These are phyloP conservation scores for Creolimax fragrantissima DNA, from an alignment of 78 protist species.

Conservation along the genomic window DNA sequence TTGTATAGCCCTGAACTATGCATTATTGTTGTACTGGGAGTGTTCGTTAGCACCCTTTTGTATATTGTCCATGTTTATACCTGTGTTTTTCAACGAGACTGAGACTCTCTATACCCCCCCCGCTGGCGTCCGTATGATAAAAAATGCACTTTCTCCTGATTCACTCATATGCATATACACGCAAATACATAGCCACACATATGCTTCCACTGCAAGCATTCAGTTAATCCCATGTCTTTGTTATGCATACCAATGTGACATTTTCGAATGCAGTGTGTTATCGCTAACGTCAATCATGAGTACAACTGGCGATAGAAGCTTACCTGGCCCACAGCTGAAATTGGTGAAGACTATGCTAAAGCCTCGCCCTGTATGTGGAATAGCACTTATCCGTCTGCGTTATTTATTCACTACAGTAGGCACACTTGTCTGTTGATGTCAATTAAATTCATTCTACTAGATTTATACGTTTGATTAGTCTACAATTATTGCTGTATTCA, in stretches of 20 bases:
- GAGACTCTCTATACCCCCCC: neutral
- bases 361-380: neutral
- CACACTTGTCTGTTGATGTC: too few relatives aligned
- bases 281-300: neutral
- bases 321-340: neutral
- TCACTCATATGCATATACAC: neutral
- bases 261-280: neutral
- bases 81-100: too few relatives aligned
- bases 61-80: too few relatives aligned
- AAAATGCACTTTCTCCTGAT: neutral
- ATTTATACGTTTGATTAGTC: too few relatives aligned
- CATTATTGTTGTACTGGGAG: neutral
- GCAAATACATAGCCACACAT: neutral
- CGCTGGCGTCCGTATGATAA: neutral
- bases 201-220: neutral
- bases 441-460: too few relatives aligned
- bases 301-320: neutral
- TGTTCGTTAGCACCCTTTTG: neutral
- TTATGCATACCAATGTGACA: neutral
- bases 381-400: too few relatives aligned
- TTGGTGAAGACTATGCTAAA: neutral
- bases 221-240: neutral
- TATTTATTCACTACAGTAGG: too few relatives aligned
- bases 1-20: neutral
- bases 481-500: too few relatives aligned